Evolutionary conservation across 441 rosid species (phyloP).

Genomic region (Syzygium malaccense): DNA sequence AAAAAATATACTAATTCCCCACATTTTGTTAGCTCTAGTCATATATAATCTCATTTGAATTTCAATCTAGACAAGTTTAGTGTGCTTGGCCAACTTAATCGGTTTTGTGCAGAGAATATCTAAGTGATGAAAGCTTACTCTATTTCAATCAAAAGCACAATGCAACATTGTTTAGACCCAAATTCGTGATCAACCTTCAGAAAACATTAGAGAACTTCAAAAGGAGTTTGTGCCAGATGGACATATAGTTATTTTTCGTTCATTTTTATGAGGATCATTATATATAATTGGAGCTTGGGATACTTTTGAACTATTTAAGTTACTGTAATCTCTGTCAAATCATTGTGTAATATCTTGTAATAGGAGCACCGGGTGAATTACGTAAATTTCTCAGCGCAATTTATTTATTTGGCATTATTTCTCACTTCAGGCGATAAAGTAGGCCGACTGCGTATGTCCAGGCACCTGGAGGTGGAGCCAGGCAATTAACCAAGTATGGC

Average conservation of each 20-base stretch:
- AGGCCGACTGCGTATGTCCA: not conserved
- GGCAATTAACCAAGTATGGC: not conserved
- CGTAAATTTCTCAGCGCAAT: not conserved
- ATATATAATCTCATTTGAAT: not conserved
- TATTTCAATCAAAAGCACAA: not conserved
- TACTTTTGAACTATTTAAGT: not conserved
- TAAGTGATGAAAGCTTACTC: not conserved
- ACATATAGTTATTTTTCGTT: not conserved
- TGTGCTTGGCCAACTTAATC: not conserved
- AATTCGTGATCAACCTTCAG: not conserved
- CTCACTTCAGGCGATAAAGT: not conserved
- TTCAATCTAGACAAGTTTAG: not conserved
- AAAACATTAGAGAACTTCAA: not conserved
- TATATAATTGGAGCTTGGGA: not conserved
- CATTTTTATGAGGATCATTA: not conserved
- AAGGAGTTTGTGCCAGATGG: not conserved
- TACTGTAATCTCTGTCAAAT: not conserved
- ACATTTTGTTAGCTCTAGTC: not conserved
- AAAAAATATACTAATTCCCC: not conserved
- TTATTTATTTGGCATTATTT: not conserved
- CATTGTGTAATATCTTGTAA: not conserved
- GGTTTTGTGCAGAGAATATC: not conserved
- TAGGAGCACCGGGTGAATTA: not conserved
- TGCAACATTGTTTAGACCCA: not conserved
- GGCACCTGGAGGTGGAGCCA: not conserved